These are phyloP conservation scores for Paecilomyces sp. DNA, from an alignment of 2,329 filamentous ascomycete genomes.

Conservation along the genomic window DNA sequence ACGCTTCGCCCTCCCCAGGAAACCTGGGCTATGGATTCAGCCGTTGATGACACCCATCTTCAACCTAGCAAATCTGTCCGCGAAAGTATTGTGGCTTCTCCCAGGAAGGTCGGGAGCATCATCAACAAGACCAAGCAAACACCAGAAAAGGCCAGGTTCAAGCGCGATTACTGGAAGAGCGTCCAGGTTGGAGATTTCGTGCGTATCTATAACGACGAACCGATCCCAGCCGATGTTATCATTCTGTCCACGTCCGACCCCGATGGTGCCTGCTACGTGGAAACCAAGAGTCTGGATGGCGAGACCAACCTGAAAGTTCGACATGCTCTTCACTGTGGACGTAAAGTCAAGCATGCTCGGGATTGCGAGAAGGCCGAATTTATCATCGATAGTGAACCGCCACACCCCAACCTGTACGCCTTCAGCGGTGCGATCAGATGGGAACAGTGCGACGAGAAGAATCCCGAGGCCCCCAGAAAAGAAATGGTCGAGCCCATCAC, in stretches of 20 bases:
- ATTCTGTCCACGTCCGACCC: conserved; percentile 88
- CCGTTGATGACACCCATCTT: conserved; percentile 21
- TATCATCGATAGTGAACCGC: conserved; percentile 78
- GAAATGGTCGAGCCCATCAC: conserved; percentile 88
- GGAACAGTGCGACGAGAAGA: conserved; percentile 63
- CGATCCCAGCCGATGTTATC: conserved; percentile 87
- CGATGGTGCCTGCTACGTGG: conserved; percentile 92
- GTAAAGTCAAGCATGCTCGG: conserved; percentile 74
- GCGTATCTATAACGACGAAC: conserved; percentile 91
- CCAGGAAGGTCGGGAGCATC: conserved; percentile 56
- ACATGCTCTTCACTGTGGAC: conserved; percentile 79
- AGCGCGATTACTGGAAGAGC: conserved; percentile 91
- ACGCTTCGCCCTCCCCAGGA: conserved; percentile 32
- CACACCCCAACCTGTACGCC: conserved; percentile 89
- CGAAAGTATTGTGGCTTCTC: conserved; percentile 17
- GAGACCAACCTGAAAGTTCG: conserved; percentile 97
- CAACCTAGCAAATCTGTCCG: conserved; percentile 23
- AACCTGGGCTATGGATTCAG: conserved; percentile 30
- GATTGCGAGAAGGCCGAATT: conserved; percentile 91
- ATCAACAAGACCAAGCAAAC: conserved; percentile 63
- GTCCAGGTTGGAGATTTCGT: conserved; percentile 94
- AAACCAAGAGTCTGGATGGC: conserved; percentile 96
- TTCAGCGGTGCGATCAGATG: conserved; percentile 88
- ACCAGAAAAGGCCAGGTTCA: conserved; percentile 72
- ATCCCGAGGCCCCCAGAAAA: conserved; percentile 54